Conservation (phyloP, 2,329 filamentous ascomycete species). For the Fusarium mangiferae region DNA sequence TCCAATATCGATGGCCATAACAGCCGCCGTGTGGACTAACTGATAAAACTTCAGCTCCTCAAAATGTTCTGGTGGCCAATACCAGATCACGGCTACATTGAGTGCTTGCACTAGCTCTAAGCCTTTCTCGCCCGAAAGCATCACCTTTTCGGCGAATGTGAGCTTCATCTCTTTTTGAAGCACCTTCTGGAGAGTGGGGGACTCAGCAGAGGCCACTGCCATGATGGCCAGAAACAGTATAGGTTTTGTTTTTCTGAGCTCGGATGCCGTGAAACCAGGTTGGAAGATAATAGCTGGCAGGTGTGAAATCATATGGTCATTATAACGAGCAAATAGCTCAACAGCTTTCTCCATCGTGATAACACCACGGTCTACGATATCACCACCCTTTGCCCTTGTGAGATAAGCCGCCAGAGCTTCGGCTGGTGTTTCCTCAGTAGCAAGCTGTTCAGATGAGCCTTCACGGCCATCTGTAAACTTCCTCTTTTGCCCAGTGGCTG, state of each 20-base stretch:
- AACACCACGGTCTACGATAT: slow-evolving; percentile 69
- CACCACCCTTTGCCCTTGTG: slow-evolving; percentile 49
- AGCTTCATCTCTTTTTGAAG: slow-evolving; percentile 78
- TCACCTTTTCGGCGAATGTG: slow-evolving; percentile 77
- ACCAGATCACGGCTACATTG: slow-evolving; percentile 82
- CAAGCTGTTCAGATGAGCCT: slow-evolving; percentile 19
- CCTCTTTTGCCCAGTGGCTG: slow-evolving; percentile 46
- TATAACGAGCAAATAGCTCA: slow-evolving; percentile 68
- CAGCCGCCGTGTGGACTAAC: slow-evolving; percentile 80
- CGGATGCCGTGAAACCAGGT: slow-evolving; percentile 60
- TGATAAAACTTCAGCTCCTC: slow-evolving; percentile 93
- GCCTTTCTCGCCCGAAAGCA: slow-evolving; percentile 81
- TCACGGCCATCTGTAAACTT: slow-evolving; percentile 44
- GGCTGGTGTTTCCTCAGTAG: slow-evolving; percentile 22
- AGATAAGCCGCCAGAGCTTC: slow-evolving; percentile 38
- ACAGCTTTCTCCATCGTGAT: slow-evolving; percentile 65
- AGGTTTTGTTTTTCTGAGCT: slow-evolving; percentile 69
- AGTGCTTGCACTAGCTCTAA: slow-evolving; percentile 85
- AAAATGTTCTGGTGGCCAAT: slow-evolving; percentile 82
- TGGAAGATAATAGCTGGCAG: slow-evolving; percentile 72
- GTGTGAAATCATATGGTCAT: slow-evolving; percentile 67
- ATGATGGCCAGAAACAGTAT: slow-evolving; percentile 77
- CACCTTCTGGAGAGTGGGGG: slow-evolving; percentile 65
- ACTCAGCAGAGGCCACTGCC: slow-evolving; percentile 70
- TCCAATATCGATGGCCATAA: slow-evolving; percentile 87